Conservation (phyloP, 192 early-diverging fungal genomes). For the Thamnidium elegans region DNA sequence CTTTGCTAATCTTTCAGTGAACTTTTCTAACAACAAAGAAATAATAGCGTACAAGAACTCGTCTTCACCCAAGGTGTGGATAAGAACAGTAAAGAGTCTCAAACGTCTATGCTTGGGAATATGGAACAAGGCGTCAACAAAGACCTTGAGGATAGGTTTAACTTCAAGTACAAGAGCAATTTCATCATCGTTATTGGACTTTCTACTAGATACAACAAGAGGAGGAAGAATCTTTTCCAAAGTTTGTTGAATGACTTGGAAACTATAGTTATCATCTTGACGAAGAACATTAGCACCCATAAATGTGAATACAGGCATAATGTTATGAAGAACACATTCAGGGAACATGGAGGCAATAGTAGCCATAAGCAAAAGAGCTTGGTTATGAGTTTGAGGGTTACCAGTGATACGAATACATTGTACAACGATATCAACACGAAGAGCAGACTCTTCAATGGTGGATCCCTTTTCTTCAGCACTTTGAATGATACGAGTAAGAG, state of each 20-base stretch:
- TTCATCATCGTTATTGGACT: conserved; percentile 29
- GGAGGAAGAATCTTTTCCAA: conserved; percentile 85
- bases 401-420: conserved; percentile 83
- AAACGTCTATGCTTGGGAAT: conserved; percentile 92
- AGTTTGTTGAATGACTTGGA: conserved; percentile 91
- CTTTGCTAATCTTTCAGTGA: conserved; percentile 53
- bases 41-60: conserved; percentile 73
- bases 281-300: conserved; percentile 94
- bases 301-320: conserved; percentile 97
- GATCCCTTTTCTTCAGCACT: conserved; percentile 30
- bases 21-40: conserved; percentile 70
- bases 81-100: conserved; percentile 79
- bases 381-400: conserved; percentile 95
- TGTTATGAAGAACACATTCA: conserved; percentile 82
- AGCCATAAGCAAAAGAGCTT: conserved; percentile 81
- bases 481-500: conserved; percentile 57
- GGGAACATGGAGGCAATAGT: conserved; percentile 80
- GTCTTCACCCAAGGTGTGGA: conserved; percentile 74
- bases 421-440: conserved; percentile 86
- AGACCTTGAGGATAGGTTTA: conserved; percentile 79
- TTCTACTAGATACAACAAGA: conserved; percentile 54
- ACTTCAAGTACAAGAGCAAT: conserved; percentile 49
- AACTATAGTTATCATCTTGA: conserved; percentile 96
- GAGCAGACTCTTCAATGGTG: conserved; percentile 57
- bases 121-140: conserved; percentile 87